Conservation (phyloP, 257 asterid species). For the Capsicum chinense region DNA sequence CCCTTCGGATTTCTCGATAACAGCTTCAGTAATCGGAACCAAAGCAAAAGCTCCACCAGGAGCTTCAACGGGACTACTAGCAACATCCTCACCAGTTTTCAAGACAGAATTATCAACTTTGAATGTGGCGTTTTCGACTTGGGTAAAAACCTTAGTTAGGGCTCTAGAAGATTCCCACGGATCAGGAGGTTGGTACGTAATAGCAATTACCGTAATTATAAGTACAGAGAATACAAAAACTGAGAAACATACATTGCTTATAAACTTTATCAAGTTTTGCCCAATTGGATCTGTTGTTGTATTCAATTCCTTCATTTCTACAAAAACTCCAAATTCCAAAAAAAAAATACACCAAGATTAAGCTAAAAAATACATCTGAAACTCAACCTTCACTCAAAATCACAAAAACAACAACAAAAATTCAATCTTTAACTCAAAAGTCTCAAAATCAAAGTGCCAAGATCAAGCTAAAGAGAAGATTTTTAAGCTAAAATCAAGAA, state of each 20-base stretch:
- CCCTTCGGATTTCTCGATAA: slow-evolving; percentile 66
- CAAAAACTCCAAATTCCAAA: slow-evolving; percentile 25
- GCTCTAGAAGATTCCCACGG: slow-evolving; percentile 99
- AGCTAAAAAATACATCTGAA: slow-evolving; percentile 19
- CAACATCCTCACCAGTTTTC: slow-evolving; percentile 94
- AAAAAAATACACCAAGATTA: not conserved
- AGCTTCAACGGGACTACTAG: slow-evolving; percentile 48
- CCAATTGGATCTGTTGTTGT: slow-evolving; percentile 79
- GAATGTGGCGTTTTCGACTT: slow-evolving; percentile 85
- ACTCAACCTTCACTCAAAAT: not conserved
- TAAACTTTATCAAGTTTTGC: slow-evolving; percentile 74
- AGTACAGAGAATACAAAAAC: slow-evolving; percentile 92
- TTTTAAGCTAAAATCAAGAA: slow-evolving; percentile 34
- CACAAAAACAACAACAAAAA: not conserved
- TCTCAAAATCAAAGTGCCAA: not conserved
- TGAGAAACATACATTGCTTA: slow-evolving; percentile 95
- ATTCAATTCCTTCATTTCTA: slow-evolving; percentile 68
- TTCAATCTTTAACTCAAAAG: not conserved
- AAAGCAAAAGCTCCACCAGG: slow-evolving; percentile 43
- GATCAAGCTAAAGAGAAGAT: slow-evolving; percentile 32
- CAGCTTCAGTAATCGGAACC: slow-evolving; percentile 60
- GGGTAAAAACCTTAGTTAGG: slow-evolving; percentile 76
- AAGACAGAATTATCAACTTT: slow-evolving; percentile 75
- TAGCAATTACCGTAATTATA: slow-evolving; percentile 80
- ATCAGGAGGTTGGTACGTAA: slow-evolving; percentile 98